Evolutionary conservation across 495 filamentous ascomycete genomes (phyloP).

Genomic region (Cercophora scortea): DNA sequence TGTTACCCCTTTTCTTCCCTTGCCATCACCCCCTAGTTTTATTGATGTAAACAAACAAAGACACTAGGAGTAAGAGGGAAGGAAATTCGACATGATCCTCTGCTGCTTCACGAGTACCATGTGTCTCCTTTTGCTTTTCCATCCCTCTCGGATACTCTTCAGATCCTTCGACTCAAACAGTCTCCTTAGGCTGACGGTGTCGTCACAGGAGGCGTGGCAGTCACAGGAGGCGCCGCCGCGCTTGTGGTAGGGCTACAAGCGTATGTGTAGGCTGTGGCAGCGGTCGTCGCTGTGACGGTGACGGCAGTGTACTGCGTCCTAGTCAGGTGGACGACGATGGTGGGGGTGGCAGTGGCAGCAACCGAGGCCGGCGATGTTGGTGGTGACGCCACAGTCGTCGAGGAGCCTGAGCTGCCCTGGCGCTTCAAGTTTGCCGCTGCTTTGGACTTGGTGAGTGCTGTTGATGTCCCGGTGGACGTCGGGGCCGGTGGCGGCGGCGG

Average conservation of each 20-base stretch:
- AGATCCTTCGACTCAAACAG: too few species aligned
- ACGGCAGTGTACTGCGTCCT: neutral
- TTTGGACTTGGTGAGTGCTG: neutral
- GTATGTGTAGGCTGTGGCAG: neutral
- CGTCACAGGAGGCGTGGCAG: neutral
- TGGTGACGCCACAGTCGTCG: neutral
- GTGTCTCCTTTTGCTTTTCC: too few species aligned
- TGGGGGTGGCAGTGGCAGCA: neutral
- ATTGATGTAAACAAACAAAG: too few species aligned
- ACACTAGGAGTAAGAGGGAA: too few species aligned
- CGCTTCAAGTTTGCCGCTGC: neutral
- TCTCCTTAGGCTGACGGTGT: too few species aligned
- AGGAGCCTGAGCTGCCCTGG: neutral
- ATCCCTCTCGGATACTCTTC: too few species aligned
- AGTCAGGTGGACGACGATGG: constrained; percentile 1
- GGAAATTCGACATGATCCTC: too few species aligned
- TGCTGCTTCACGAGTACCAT: too few species aligned
- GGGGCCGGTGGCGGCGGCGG: neutral
- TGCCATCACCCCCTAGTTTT: too few species aligned
- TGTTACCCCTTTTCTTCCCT: too few species aligned
- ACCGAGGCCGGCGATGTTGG: neutral
- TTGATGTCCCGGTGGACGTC: neutral
- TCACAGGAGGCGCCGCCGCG: neutral
- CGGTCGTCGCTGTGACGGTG: neutral
- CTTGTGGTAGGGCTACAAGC: neutral